phyloP scores from a whole-genome alignment of 2,329 filamentous ascomycete genomes.

The Fusarium poae region DNA sequence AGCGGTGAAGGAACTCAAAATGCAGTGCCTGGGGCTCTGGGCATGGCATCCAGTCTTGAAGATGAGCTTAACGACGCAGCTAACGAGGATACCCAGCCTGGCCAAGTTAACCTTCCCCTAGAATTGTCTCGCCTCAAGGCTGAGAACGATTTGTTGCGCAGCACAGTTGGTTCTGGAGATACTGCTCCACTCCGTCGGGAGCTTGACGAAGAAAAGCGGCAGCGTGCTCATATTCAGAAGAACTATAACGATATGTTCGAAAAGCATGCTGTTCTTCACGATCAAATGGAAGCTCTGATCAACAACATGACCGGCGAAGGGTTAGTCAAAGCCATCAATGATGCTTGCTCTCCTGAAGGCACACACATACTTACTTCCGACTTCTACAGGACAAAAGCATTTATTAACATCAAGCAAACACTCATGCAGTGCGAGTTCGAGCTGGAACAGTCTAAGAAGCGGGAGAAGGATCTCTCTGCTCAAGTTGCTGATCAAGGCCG shows the following conservation, averaged over 20 bases:
- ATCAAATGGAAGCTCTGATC: conserved; percentile 69
- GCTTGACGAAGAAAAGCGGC: conserved; percentile 66
- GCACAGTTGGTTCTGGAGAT: conserved; percentile 67
- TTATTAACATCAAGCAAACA: conserved; percentile 64
- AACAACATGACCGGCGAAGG: conserved; percentile 65
- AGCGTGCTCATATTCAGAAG: conserved; percentile 65
- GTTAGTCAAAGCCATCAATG: conserved; percentile 63
- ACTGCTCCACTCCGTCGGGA: conserved; percentile 67
- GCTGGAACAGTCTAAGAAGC: conserved; percentile 60
- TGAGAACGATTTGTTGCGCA: conserved; percentile 71
- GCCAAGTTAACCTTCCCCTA: conserved; percentile 59
- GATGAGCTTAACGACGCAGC: conserved; percentile 69
- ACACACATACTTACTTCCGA: conserved; percentile 60
- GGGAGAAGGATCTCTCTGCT: conserved; percentile 60
- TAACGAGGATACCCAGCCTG: conserved; percentile 51
- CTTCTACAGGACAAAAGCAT: conserved; percentile 65
- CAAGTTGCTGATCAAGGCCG: conserved; percentile 67
- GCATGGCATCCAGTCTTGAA: conserved; percentile 63
- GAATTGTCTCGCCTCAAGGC: conserved; percentile 71
- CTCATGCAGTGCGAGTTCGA: conserved; percentile 61
- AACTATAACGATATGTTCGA: conserved; percentile 70
- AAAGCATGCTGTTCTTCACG: conserved; percentile 68
- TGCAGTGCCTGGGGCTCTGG: conserved; percentile 33
- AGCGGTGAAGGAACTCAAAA: conserved; percentile 49
- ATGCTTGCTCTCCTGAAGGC: conserved; percentile 39